Conservation (phyloP, 2,329 filamentous ascomycete species). For the Akanthomyces muscarius region DNA sequence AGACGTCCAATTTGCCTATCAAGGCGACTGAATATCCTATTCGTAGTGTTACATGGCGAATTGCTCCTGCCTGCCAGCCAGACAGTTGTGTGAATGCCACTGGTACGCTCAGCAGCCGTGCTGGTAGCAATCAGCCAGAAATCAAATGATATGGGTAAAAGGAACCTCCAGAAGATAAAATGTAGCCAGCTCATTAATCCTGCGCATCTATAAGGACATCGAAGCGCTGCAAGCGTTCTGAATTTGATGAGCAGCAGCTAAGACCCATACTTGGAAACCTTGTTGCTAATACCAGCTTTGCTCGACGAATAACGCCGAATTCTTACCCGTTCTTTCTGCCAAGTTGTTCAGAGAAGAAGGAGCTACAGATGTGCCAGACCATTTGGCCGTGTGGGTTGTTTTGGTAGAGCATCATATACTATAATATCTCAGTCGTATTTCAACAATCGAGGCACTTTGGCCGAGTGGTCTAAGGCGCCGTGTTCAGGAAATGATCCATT, state of each 20-base stretch:
- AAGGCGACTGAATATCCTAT: too few relatives aligned
- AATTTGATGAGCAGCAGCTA: background rate
- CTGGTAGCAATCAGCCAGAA: too few relatives aligned
- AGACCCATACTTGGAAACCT: background rate
- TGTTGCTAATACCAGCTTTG: background rate
- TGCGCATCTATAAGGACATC: background rate
- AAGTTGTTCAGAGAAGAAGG: background rate
- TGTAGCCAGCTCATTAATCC: background rate
- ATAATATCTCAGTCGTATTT: background rate
- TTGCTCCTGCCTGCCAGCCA: too few relatives aligned
- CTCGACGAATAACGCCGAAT: background rate
- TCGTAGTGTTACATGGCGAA: too few relatives aligned
- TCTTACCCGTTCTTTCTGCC: background rate
- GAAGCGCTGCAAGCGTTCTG: background rate
- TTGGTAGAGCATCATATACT: background rate
- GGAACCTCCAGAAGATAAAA: background rate
- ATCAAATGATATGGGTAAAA: too few relatives aligned
- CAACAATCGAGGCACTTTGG: slow-evolving; percentile 24
- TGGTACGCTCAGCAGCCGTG: too few relatives aligned
- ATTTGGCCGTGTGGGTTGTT: too few relatives aligned
- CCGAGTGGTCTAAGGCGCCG: slow-evolving; percentile 26
- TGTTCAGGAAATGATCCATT: slow-evolving; percentile 19
- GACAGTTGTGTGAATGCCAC: too few relatives aligned
- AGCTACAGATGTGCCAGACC: too few relatives aligned
- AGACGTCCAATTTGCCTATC: too few relatives aligned